phyloP scores from a whole-genome alignment of 495 filamentous ascomycete species.

The Aspergillus campestris region DNA sequence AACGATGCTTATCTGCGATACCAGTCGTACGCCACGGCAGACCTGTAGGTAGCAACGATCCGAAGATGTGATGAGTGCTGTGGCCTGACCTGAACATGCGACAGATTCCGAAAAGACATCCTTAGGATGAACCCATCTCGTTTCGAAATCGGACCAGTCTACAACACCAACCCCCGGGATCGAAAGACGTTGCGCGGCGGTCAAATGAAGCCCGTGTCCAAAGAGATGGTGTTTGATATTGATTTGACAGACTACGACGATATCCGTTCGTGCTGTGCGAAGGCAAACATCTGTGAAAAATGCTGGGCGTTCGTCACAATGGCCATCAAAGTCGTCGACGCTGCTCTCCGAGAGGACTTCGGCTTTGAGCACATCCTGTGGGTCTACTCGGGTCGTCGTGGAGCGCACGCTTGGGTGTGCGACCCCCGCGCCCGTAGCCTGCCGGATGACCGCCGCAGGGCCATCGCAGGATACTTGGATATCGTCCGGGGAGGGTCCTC shows the following conservation, averaged over 20 bases:
- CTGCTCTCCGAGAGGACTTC: conserved; percentile 82
- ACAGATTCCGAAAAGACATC: conserved; percentile 82
- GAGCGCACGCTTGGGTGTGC: conserved; percentile 98
- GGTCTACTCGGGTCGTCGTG: conserved; percentile 95
- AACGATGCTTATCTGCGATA: conserved; percentile 89
- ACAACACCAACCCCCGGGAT: conserved; percentile 86
- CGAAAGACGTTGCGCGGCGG: conserved; percentile 66
- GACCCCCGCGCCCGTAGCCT: conserved; percentile 75
- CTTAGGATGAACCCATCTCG: conserved; percentile 77
- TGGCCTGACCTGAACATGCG: not conserved
- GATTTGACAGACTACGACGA: conserved; percentile 98
- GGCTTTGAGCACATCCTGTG: conserved; percentile 94
- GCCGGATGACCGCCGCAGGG: conserved; percentile 73
- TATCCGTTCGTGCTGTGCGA: conserved; percentile 87
- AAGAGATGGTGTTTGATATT: conserved; percentile 97
- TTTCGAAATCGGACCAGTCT: conserved; percentile 96
- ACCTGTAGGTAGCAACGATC: conserved; percentile 53
- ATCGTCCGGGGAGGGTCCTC: conserved; percentile 74
- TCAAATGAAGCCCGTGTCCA: conserved; percentile 66
- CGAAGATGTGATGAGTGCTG: not conserved
- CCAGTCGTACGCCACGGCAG: conserved; percentile 77
- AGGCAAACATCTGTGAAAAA: conserved; percentile 85
- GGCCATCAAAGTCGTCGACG: conserved; percentile 89
- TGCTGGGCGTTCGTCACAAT: conserved; percentile 97
- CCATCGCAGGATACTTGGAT: conserved; percentile 82